Conservation (phyloP, 495 filamentous ascomycete genomes). For the Aeminium ludgeri region DNA sequence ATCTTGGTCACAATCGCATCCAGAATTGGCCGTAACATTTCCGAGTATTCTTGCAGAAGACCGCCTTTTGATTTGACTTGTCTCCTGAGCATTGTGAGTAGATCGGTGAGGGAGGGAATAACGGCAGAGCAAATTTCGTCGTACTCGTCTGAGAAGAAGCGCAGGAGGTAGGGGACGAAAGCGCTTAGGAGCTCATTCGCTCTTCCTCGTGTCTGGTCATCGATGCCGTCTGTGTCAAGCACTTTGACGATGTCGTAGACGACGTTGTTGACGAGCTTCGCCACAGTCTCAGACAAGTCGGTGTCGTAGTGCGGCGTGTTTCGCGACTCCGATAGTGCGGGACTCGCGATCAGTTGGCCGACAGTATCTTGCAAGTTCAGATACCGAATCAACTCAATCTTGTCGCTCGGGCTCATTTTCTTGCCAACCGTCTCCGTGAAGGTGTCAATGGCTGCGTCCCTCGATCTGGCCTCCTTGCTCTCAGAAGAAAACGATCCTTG, state of each 20-base stretch:
- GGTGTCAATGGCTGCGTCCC: conserved; percentile 76
- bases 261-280: conserved; percentile 85
- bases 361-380: conserved; percentile 73
- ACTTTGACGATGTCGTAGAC: conserved; percentile 71
- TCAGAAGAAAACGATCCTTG: conserved; percentile 35
- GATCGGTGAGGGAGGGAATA: conserved; percentile 76
- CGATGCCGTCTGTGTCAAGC: conserved; percentile 43
- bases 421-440: conserved; percentile 92
- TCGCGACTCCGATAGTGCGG: conserved; percentile 57
- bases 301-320: conserved; percentile 76
- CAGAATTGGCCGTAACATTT: conserved; percentile 70
- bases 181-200: conserved; percentile 61
- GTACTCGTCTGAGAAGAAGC: conserved; percentile 93
- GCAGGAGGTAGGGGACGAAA: conserved; percentile 70
- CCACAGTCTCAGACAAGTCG: conserved; percentile 84
- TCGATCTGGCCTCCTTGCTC: conserved; percentile 49
- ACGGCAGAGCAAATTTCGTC: conserved; percentile 94
- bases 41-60: conserved; percentile 48
- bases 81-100: conserved; percentile 75
- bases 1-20: conserved; percentile 87
- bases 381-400: conserved; percentile 82
- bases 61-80: conserved; percentile 42
- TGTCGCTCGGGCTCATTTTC: conserved; percentile 89
- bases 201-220: conserved; percentile 35
- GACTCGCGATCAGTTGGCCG: conserved; percentile 61